A percentile compares a stretch with the other conserved stretches of the same genome.
Evolutionary conservation across 2,329 filamentous ascomycete species (phyloP).

Genomic region (Sarocladiaceae sp.): DNA sequence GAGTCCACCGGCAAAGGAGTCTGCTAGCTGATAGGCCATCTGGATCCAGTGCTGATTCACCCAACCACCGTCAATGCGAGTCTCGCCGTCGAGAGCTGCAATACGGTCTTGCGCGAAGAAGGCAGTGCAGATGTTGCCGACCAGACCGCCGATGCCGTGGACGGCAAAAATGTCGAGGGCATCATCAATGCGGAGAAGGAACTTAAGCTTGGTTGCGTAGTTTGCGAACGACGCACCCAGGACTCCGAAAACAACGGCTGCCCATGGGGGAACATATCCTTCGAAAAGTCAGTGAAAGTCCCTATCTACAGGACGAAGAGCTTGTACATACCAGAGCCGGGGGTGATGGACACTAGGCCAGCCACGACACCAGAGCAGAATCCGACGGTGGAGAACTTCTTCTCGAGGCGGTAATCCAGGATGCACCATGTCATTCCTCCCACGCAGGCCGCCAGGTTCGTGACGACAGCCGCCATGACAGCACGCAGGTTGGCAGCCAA

Average conservation of each 20-base stretch:
- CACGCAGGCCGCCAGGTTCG: constrained; percentile 76
- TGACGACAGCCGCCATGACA: constrained; percentile 80
- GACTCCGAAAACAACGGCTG: constrained; percentile 72
- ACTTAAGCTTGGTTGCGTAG: constrained; percentile 88
- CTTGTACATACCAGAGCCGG: constrained; percentile 59
- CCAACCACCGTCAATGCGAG: constrained; percentile 69
- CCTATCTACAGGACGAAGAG: too few relatives aligned
- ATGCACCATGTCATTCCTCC: constrained; percentile 87
- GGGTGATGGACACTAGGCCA: constrained; percentile 81
- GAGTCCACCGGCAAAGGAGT: constrained; percentile 66
- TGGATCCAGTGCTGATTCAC: constrained; percentile 79
- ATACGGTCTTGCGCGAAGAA: constrained; percentile 85
- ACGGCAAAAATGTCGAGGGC: constrained; percentile 85
- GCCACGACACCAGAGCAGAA: constrained; percentile 90
- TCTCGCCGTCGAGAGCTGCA: constrained; percentile 67
- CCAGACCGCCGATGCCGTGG: constrained; percentile 69
- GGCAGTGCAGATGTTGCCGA: constrained; percentile 72
- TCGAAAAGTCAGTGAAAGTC: too few relatives aligned
- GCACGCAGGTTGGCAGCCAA: constrained; percentile 76
- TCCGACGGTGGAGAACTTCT: constrained; percentile 88
- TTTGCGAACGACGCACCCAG: constrained; percentile 74
- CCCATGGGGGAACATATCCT: constrained; percentile 76
- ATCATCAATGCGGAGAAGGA: constrained; percentile 73
- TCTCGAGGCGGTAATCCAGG: constrained; percentile 80
- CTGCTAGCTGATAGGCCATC: constrained; percentile 76